These are phyloP conservation scores for Fusarium redolens DNA, from an alignment of 2,329 filamentous ascomycete genomes.

Conservation along the genomic window DNA sequence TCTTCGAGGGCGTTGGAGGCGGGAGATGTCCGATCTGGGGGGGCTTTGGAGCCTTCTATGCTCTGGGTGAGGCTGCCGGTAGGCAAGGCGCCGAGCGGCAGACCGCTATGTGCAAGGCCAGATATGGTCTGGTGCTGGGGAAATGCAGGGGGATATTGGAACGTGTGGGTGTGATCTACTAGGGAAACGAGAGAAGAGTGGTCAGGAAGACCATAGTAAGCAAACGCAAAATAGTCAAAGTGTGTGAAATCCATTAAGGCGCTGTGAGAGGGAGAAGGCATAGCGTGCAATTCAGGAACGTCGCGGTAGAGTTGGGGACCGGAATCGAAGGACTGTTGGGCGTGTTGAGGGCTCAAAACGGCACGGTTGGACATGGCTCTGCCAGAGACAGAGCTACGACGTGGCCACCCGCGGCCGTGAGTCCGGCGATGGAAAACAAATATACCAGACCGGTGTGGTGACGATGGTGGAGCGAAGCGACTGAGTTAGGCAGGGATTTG, in stretches of 20 bases:
- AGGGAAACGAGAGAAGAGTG: constrained; percentile 54
- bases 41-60: constrained; percentile 58
- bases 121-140: constrained; percentile 47
- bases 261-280: constrained; percentile 34
- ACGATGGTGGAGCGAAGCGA: not conserved
- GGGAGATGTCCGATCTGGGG: constrained; percentile 56
- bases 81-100: constrained; percentile 37
- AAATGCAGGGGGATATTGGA: constrained; percentile 49
- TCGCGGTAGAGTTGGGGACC: constrained; percentile 42
- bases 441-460: constrained; percentile 1
- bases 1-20: constrained; percentile 63
- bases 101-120: constrained; percentile 34
- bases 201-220: constrained; percentile 58
- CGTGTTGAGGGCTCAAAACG: constrained; percentile 46
- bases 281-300: constrained; percentile 35
- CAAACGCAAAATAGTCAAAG: constrained; percentile 65
- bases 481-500: not conserved
- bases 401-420: constrained; percentile 30
- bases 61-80: constrained; percentile 42
- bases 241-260: constrained; percentile 58
- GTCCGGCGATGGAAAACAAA: constrained; percentile 18
- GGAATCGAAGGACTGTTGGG: constrained; percentile 43
- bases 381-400: constrained; percentile 17
- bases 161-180: constrained; percentile 48
- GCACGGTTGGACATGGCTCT: constrained; percentile 47